Base-by-base conservation (phyloP, 1,139 yeast genomes). In the Schwanniomyces etchellsii region DNA sequence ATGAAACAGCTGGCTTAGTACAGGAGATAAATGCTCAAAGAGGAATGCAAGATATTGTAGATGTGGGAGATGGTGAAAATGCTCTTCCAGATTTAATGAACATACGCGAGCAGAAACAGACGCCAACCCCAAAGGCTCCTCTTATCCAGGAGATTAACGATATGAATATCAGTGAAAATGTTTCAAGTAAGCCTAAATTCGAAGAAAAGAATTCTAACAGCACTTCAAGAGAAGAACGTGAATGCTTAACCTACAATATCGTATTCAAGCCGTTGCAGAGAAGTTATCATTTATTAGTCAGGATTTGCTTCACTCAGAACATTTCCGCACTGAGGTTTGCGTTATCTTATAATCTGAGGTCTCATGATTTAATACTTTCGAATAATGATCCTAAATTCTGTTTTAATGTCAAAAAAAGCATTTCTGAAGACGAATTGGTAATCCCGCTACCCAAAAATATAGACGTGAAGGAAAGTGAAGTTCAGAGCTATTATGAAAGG, bases 81-180 rank as follows among this genome's bases (percentile, higher is more conserved):
- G 48, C 50, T 5, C 30, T 46, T 23, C 54, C 52, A 4, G 43
- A 40, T 28, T 32, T 47, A 28, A 44, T 39, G 46, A 48, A 47
- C 28, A 41, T 45, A 24, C 34, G 32, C 20, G 43, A 43, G n/a
- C 35, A 24, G 26, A 23, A 22, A 30, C 28, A 26, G 14, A 20
- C 30, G 14, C 3, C 14, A 12, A 32, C 32, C 3, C 24, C 30
- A 9, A 40, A 36, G 20, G 52, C 42, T 34, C 64, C 65, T 3
- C 44, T 69, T 30, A 69, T 70, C 15, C 60, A 69, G 34, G 75
- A 69, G 34, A 50, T 70, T 6, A 54, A 45, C 6, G 55, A 50
- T 5, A 47, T 52, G 52, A 35, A 34, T 5, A 46, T 54, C 5
- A 27, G 20, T 5, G 35, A 28, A 3, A 23, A 16, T 3, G 29